These are phyloP conservation scores for Cajanus cajan DNA, from an alignment of 306 rosid genomes.

Conservation along the genomic window DNA sequence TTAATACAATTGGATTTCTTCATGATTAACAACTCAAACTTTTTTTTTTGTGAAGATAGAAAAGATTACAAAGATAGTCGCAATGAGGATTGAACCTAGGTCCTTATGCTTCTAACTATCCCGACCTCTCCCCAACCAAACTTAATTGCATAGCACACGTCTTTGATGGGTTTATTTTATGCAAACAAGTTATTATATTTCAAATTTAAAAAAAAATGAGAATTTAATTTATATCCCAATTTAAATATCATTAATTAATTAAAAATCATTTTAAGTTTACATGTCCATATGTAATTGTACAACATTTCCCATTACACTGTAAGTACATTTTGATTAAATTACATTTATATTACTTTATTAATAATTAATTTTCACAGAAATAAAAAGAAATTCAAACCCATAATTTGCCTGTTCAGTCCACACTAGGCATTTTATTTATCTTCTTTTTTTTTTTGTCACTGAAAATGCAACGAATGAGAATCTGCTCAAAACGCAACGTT, in stretches of 20 bases:
- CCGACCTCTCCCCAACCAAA: too few relatives aligned
- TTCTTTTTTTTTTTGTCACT: too few relatives aligned
- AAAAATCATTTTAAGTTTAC: not conserved
- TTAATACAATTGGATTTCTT: not conserved
- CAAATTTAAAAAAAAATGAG: not conserved
- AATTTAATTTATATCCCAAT: too few relatives aligned
- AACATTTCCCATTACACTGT: too few relatives aligned
- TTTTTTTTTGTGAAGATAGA: too few relatives aligned
- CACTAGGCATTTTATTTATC: too few relatives aligned
- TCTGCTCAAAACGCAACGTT: not conserved
- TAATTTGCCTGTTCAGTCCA: too few relatives aligned
- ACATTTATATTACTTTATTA: not conserved
- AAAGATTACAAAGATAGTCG: too few relatives aligned
- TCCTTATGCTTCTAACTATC: too few relatives aligned
- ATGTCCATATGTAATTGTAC: not conserved
- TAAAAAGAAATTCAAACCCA: too few relatives aligned
- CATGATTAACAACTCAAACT: too few relatives aligned
- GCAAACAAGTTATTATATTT: not conserved
- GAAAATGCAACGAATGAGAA: not conserved
- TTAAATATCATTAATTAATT: not conserved
- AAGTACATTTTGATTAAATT: not conserved
- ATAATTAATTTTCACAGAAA: not conserved
- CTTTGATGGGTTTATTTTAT: not conserved
- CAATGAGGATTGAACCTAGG: too few relatives aligned
- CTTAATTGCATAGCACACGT: not conserved